Base-by-base conservation (phyloP, 768 basidiomycete species). In the Lepiota subincarnata region DNA sequence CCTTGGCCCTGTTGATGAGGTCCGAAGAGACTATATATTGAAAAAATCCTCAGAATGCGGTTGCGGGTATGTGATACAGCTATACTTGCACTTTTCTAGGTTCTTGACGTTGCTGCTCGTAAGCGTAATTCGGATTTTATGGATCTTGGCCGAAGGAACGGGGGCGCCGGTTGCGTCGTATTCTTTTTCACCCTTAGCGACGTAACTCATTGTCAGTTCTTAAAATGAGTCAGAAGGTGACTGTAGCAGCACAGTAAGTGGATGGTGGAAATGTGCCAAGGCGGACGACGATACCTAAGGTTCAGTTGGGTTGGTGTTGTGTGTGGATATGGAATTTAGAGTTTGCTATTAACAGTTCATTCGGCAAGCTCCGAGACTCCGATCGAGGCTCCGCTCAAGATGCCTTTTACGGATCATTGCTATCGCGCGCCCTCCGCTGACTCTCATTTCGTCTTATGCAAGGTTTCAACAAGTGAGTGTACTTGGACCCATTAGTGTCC, bases 81-180 rank as follows among this genome's bases (percentile, higher is more conserved):
- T 31, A 45, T 16, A 58, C 68, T 39, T 40, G 98, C 96, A 98
- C 78, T 98, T 99, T 79, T 99, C 97, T 66, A 99, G 78, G 82
- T 94, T 96, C 80, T 82, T 87, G 76, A 98, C 92, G 72, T 98
- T 98, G 78, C 90, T 88, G 76, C 90, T 92, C 60, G 97, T 98
- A 71, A 99, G 80, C 60, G 97, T 98, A 79, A 99, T 99, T 60
- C 97, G 80, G 73, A 98, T 98, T 83, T 98, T 98, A 85, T 98
- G 96, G 71, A 92, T 84, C 75, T 98, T 95, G 69, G 91, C 88
- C 60, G 83, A 77, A 66, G 89, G 87, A 57, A 93, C 83, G 50
- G 81, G 81, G 59, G 88, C 87, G 65, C 92, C 92, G 44, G 89
- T 87, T 57, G 92, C 93, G 62, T 98, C 97, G 80, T 93, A 94